These are phyloP conservation scores for Schoenoplectus tabernaemontani DNA, from an alignment of 202 grass and related monocot genomes.

Conservation along the genomic window DNA sequence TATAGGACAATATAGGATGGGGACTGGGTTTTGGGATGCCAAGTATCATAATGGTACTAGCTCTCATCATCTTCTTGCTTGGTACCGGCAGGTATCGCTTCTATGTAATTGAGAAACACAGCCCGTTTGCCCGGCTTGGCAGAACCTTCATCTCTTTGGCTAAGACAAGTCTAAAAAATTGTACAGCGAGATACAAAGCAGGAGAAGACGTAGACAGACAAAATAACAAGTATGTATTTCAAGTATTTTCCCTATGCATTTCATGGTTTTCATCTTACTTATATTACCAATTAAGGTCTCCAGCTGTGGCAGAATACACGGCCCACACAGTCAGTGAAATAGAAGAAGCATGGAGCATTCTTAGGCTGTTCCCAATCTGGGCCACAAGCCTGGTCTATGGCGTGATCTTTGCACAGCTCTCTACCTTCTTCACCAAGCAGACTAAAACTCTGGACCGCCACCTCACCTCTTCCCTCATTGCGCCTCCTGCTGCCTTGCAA, in stretches of 20 bases:
- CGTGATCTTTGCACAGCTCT: conserved; percentile 9
- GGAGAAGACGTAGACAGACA: conserved; percentile 16
- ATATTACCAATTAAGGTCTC: neutral
- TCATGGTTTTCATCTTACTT: neutral
- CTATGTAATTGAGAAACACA: conserved; percentile 25
- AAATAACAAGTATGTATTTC: conserved; percentile 22
- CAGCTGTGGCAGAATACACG: conserved; percentile 12
- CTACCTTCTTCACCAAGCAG: conserved; percentile 29
- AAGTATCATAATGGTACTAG: conserved; percentile 33
- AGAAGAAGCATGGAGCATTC: conserved; percentile 41
- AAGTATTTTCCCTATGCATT: neutral
- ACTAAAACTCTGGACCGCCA: conserved; percentile 15
- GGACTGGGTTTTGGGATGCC: conserved; percentile 67
- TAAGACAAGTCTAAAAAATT: neutral
- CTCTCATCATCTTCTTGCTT: conserved; percentile 56
- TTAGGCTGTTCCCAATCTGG: conserved; percentile 38
- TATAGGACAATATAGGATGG: conserved; percentile 67
- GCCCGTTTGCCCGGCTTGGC: conserved; percentile 29
- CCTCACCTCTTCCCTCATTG: conserved; percentile 13
- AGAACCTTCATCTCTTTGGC: conserved; percentile 28
- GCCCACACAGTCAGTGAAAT: neutral
- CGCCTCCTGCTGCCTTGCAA: conserved; percentile 32
- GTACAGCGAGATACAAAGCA: conserved; percentile 3
- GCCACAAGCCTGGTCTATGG: conserved; percentile 1
- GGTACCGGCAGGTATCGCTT: conserved; percentile 40